Evolutionary conservation across 192 early-diverging fungal species (phyloP).

Genomic region (Radiomyces spectabilis): DNA sequence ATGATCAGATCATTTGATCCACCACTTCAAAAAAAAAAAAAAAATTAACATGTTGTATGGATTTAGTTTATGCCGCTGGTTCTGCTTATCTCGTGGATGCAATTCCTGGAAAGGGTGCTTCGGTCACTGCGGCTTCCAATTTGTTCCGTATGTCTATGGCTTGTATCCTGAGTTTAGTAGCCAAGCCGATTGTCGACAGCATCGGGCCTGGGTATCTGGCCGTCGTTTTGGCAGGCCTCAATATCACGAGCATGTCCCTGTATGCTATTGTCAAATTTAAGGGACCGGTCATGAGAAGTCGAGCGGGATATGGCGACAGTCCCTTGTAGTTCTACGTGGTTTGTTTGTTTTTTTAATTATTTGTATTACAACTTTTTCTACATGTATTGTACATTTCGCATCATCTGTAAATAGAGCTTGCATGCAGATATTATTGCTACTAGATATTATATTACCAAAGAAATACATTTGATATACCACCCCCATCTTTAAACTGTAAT

Average conservation of each 20-base stretch:
- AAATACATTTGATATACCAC: too few relatives aligned
- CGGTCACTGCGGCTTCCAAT: conserved; percentile 35
- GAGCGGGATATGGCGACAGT: conserved; percentile 2
- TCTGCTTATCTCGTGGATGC: conserved; percentile 39
- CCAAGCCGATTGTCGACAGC: conserved; percentile 27
- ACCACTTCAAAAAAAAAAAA: neutral
- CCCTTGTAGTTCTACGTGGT: neutral
- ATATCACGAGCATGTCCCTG: neutral
- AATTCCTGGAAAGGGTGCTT: conserved; percentile 39
- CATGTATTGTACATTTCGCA: too few relatives aligned
- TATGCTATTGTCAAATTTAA: neutral
- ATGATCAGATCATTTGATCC: neutral
- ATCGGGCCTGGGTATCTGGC: conserved; percentile 35
- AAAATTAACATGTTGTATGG: neutral
- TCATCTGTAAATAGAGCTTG: too few relatives aligned
- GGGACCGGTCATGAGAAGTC: neutral
- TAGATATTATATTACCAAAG: too few relatives aligned
- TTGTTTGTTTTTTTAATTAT: neutral
- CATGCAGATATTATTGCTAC: too few relatives aligned
- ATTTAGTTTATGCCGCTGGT: conserved; percentile 14
- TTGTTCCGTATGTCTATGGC: conserved; percentile 37
- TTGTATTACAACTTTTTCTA: too few relatives aligned
- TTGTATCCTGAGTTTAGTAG: conserved; percentile 29
- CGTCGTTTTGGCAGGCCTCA: conserved; percentile 27
- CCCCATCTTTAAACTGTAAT: too few relatives aligned